These are phyloP conservation scores for Manihot esculenta DNA, from an alignment of 441 rosid species.

Conservation along the genomic window DNA sequence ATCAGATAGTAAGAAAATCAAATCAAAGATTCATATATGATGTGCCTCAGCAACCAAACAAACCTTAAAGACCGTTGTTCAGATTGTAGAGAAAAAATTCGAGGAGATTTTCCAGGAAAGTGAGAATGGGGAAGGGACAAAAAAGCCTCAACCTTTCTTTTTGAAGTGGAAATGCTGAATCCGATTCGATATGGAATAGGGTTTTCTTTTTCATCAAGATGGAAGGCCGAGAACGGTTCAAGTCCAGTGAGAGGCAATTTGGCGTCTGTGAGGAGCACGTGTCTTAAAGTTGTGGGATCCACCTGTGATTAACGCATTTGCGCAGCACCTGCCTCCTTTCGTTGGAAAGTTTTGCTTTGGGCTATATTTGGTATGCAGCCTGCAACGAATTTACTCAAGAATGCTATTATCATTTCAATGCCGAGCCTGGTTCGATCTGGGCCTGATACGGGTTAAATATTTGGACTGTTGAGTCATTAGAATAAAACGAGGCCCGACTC, in stretches of 20 bases:
- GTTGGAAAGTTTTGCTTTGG: too few species aligned
- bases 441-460: too few species aligned
- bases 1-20: not conserved
- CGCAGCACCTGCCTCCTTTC: not conserved
- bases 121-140: not conserved
- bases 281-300: not conserved
- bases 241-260: not conserved
- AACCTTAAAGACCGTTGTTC: too few species aligned
- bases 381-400: too few species aligned
- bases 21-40: not conserved
- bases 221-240: slow-evolving; percentile 2
- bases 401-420: too few species aligned
- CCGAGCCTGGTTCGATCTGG: too few species aligned
- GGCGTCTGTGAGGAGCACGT: not conserved
- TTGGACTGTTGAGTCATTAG: too few species aligned
- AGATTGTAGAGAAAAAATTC: not conserved
- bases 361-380: too few species aligned
- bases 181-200: not conserved
- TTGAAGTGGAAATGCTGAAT: not conserved
- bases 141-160: slow-evolving; percentile 11
- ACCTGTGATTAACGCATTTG: not conserved
- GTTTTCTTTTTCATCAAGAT: not conserved
- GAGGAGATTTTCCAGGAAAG: not conserved
- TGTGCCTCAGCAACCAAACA: not conserved
- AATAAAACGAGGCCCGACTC: too few species aligned